Base-by-base conservation (phyloP, 805 yeast species). In the Cyberlindnera meyerae region DNA sequence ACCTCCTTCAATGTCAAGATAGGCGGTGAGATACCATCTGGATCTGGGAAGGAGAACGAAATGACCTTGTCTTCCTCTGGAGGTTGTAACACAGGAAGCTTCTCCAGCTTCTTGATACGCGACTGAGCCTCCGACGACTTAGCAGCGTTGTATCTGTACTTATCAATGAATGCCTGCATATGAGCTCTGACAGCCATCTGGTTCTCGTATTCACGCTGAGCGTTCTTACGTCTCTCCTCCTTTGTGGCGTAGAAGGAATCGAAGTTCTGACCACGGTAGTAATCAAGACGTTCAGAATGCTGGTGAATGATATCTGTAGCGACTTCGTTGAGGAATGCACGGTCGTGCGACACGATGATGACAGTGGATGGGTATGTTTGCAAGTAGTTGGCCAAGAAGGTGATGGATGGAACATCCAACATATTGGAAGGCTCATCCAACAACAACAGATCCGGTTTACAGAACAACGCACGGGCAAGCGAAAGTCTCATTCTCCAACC, bases 401-500 rank as follows among this genome's bases (percentile, higher is more conserved):
- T 90, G 59, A 93, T 86, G 37, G 97, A 89, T 20, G 98, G 99
- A 61, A 93, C 96, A 77, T 93, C 99, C 95, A 93, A 84, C 96
- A 89, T 93, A 81, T 93, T 93, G 44, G 97, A 89, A 55, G 99
- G 99, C 73, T 93, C 99, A 76, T 93, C 98, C 47, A 93, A 73
- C 57, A 93, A 68, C 48, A 93, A 70, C 47, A 93, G 70, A 61
- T 93, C 98, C 1, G 98, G 98, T 58, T 87, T 82, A 73, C 97
- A 90, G 73, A 93, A 93, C 58, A 93, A 73, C 0, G 98, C 98
- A 65, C 98, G 79, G 4, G 98, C 98, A 43, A 93, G 73, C n/a
- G 97, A 85, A 47, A 93, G 73, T 70, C 98, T 84, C 98, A 93
- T 93, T 75, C 98, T 82, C 98, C 98, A 93, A 79, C 99, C 99